Conservation (phyloP, 306 rosid genomes). For the Rubus parviflorus region DNA sequence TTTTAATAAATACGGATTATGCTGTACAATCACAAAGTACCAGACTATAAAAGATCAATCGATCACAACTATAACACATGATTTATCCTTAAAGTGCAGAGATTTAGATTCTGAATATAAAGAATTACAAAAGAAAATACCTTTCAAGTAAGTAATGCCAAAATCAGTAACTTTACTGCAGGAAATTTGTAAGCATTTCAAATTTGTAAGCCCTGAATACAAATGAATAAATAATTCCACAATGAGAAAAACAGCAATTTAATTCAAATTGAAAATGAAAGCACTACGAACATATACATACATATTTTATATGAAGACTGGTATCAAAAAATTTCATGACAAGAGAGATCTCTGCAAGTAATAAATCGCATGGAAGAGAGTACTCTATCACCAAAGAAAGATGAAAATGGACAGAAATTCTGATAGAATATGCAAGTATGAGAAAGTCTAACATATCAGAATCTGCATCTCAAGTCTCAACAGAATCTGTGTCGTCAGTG, state of each 20-base stretch:
- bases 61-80: neutral
- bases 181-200: constrained; percentile 72
- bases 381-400: neutral
- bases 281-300: neutral
- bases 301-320: neutral
- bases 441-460: neutral
- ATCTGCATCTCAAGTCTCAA: neutral
- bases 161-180: constrained; percentile 76
- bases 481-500: neutral
- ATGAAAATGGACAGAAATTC: neutral
- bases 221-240: constrained; percentile 25
- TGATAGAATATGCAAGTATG: neutral
- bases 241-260: constrained; percentile 7
- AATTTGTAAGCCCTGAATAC: constrained; percentile 68
- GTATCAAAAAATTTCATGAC: too few species aligned
- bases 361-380: neutral
- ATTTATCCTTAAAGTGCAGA: neutral
- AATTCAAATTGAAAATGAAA: neutral
- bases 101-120: neutral
- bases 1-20: neutral
- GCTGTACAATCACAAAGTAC: neutral
- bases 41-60: neutral
- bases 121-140: constrained; percentile 32
- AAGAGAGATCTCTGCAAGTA: neutral
- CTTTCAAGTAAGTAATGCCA: constrained; percentile 76